Base-by-base conservation (phyloP, 2,329 filamentous ascomycete species). In the Cladorrhinum sp. region DNA sequence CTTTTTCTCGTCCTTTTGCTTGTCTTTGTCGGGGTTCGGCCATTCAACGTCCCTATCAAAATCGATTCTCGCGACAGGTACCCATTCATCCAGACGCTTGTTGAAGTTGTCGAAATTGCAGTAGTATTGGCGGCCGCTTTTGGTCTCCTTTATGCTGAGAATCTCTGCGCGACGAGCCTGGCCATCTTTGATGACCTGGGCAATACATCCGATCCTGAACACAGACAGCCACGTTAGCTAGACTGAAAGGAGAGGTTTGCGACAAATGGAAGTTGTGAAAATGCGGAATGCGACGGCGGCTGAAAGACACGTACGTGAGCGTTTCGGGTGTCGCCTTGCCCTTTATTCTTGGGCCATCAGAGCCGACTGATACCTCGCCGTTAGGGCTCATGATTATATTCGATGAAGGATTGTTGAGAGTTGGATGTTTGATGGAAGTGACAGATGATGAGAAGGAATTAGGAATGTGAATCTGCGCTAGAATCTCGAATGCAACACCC, bases 21-120 rank as follows among this genome's bases (percentile, higher is more conserved):
- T 88, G 66, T 88, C 85, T 74, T 96, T 96, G 65, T 96, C 93
- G 9, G 92, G 91, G 62, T 87, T 89, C 20, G 95, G 95, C 93
- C 95, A 99, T 77, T 99, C 95, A 58, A 99, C 95, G 69, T 97
- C 93, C 67, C 92, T 88, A 1, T 84, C 81, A 60, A 99, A 88
- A 73, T 98, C 92, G 66, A 99, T 91, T 36, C 95, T 85, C 36
- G 85, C 81, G 27, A 89, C 84, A 1, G 90, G 82, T 9, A 99
- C 88, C 95, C 95, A 99, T 80, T 99, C 95, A 78, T 84, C 79
- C 12, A 85, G 76, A 66, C 81, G 82, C 76, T 98, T 98, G 78
- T 98, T 98, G 84, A 97, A 98, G 71, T 96, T 96, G 72, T 96
- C 92, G 74, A 97, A 98, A 75, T 98, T 96, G 70, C 96, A 96